Evolutionary conservation across 805 yeast genomes (phyloP), one percentile per base, ranked within the genome.

Genomic region (Zygosaccharomyces lentus): DNA sequence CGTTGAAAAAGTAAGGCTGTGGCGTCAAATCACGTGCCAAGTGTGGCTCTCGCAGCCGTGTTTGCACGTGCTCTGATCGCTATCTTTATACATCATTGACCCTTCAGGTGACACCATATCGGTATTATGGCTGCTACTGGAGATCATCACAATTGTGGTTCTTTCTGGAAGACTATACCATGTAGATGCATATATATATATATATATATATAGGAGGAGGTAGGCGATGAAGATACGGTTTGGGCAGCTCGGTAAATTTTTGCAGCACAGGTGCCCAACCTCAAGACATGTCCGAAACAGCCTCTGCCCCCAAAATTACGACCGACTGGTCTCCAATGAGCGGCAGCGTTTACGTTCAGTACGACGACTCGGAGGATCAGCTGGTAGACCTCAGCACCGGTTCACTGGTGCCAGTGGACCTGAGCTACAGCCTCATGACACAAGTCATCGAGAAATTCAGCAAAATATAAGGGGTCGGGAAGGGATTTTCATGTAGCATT

Each of bases 341-440:
- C 26, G 21, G 21, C 23, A 17, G 16, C 24, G 25, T 38, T 12
- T 31, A 38, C 31, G 41, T 29, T 9, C 43, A 38, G 32, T 41
- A 43, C 17, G 57, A 54, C 30, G 58, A 54, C 32, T 52, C 54
- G 2, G 67, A 64, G 15, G 68, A 64, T 44, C 38, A 58, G 47
- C 47, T 64, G 26, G 68, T 64, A 12, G 68, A 64, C 45, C 46
- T 64, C 25, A 56, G 45, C 39, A 50, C 64, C 0, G 66, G 68
- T 4, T 58, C 65, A 4, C 41, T 61, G 21, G 54, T 52, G 15
- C 59, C 68, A 1, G 57, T 58, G 24, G 50, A 55, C 26, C 43
- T 62, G 39, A 53, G 45, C 27, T 62, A 59, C 58, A 43, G 43
- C 17, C 42, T 56, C 30, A 53, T 64, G 54, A 40, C 51, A n/a